Base-by-base conservation (phyloP, 371 early-diverging fungal genomes). In the Syncephalastrum contaminatum region DNA sequence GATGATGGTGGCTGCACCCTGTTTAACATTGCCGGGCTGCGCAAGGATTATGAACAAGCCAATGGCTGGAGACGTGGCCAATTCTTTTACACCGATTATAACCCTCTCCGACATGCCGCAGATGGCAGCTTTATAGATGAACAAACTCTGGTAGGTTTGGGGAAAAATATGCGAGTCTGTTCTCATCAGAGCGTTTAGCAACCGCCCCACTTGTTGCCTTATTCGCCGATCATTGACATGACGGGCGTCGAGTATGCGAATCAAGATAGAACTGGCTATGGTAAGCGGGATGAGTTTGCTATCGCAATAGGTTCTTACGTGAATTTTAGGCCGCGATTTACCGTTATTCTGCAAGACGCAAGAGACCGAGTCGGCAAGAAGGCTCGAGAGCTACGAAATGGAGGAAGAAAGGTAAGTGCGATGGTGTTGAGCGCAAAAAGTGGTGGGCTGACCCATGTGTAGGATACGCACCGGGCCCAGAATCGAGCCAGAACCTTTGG, bases 71-170 rank as follows among this genome's bases (percentile, higher is more conserved):
- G 71, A 25, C 78, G 86, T 43, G 80, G 80, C 3, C 93, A 93
- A 62, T 86, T 86, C 53, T 91, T 91, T 63, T 78, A 80, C 60
- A 81, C 77, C 7, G 93, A 94, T 58, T 90, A 87, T 48, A 75
- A 77, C 12, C 81, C 82, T 2, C 81, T 88, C 14, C 76, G 82
- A 1, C 73, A 81, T 67, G 83, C 84, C 49, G 81, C 77, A 7
- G 80, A 90, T 59, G 84, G 82, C 25, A 75, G 77, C 49, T 85
- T 92, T 46, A 71, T 90, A 6, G 93, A 92, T 57, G 88, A 88
- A 51, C 74, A 83, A 46, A 78, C 86, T 8, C 81, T 86, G 54
- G 66, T 66, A 64, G 15, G 59, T 19, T 48, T 4, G 47, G 24
- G 3, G 25, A 7, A 7, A 25, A 5, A 25, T 40, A 42, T 8